phyloP scores from a whole-genome alignment of 495 filamentous ascomycete genomes.

The Opeltia flavorubescens region DNA sequence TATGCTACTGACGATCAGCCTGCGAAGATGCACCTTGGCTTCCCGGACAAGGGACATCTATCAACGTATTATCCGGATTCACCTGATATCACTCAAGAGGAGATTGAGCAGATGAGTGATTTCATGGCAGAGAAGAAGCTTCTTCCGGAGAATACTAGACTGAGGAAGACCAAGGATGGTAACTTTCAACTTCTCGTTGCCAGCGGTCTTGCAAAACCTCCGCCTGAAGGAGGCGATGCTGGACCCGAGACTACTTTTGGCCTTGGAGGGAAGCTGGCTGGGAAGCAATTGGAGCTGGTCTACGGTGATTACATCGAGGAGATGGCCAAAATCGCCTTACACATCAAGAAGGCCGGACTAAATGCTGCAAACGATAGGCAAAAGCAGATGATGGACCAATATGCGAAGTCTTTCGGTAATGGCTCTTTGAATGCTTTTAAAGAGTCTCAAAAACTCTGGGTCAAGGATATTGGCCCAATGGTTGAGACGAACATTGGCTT shows the following conservation, averaged over 20 bases:
- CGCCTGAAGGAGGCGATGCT: constrained; percentile 50
- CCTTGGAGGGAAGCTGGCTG: constrained; percentile 48
- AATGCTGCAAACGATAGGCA: constrained; percentile 78
- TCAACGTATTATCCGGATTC: constrained; percentile 90
- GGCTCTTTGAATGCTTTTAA: constrained; percentile 83
- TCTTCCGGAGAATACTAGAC: constrained; percentile 74
- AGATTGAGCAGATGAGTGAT: constrained; percentile 58
- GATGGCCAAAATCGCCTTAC: constrained; percentile 63
- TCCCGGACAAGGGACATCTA: constrained; percentile 68
- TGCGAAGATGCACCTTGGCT: constrained; percentile 71
- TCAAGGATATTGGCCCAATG: constrained; percentile 76
- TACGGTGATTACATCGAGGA: constrained; percentile 74
- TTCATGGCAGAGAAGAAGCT: constrained; percentile 64
- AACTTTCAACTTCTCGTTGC: constrained; percentile 77
- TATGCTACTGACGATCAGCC: constrained; percentile 52
- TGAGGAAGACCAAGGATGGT: constrained; percentile 57
- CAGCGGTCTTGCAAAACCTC: constrained; percentile 46
- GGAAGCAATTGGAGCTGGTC: constrained; percentile 58
- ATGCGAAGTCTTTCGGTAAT: constrained; percentile 68
- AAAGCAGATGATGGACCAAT: constrained; percentile 67
- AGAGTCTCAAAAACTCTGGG: constrained; percentile 82
- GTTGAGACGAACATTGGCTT: constrained; percentile 91
- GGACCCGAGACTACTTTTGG: constrained; percentile 50
- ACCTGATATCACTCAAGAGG: constrained; percentile 67
- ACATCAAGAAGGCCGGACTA: constrained; percentile 56